These are phyloP conservation scores for Phialocephala subalpina DNA, from an alignment of 2,329 filamentous ascomycete genomes.

Conservation along the genomic window DNA sequence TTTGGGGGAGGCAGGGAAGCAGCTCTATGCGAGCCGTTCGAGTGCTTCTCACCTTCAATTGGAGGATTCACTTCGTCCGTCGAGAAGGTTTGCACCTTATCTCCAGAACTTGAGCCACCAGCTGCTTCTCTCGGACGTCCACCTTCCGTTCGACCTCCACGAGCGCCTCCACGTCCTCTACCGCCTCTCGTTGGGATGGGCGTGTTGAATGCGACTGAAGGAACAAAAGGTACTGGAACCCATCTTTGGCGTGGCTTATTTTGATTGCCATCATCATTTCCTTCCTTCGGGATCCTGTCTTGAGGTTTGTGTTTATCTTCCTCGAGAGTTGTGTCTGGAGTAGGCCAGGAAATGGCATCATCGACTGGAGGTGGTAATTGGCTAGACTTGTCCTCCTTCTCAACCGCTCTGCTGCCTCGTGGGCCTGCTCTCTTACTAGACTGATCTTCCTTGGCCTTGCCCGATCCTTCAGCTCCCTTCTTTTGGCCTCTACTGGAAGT, in stretches of 20 bases:
- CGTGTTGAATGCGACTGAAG: constrained; percentile 86
- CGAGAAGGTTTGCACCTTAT: constrained; percentile 35
- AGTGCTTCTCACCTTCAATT: constrained; percentile 16
- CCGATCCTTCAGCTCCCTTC: constrained; percentile 49
- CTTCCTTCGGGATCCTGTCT: constrained; percentile 72
- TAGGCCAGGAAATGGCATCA: constrained; percentile 88
- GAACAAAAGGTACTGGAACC: constrained; percentile 83
- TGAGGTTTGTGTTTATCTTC: constrained; percentile 79
- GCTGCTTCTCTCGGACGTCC: constrained; percentile 46
- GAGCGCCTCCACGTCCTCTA: constrained; percentile 52
- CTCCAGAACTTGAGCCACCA: constrained; percentile 33
- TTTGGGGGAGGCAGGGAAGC: constrained; percentile 44
- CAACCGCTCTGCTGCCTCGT: constrained; percentile 39
- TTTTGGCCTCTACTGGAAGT: constrained; percentile 46
- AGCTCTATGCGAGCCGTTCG: constrained; percentile 23
- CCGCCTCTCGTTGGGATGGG: constrained; percentile 73
- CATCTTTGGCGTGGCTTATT: constrained; percentile 76
- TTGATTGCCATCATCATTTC: constrained; percentile 60
- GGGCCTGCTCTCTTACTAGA: constrained; percentile 40
- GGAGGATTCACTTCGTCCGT: constrained; percentile 20
- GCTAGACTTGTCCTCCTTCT: constrained; percentile 46
- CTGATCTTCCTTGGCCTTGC: constrained; percentile 41
- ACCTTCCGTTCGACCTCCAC: constrained; percentile 48
- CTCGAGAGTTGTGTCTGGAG: constrained; percentile 79
- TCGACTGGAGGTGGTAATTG: constrained; percentile 70